Evolutionary conservation across 108 stramenopile species (phyloP).

Genomic region (Discostella pseudostelligera): DNA sequence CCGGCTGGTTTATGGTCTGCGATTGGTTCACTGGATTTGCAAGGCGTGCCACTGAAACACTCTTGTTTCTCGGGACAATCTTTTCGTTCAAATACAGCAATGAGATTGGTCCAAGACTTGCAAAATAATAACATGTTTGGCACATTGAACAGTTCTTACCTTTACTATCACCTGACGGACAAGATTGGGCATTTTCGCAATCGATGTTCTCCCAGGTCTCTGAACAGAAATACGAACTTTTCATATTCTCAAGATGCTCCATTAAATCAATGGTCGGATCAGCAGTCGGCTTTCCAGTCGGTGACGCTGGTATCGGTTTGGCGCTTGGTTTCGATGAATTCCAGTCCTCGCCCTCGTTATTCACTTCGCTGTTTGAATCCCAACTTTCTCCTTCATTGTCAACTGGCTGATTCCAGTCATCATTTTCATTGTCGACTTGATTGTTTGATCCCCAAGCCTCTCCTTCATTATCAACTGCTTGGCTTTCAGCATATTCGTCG

Average conservation of each 20-base stretch:
- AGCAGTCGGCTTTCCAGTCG: conserved; percentile 19
- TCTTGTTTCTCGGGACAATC: conserved; percentile 37
- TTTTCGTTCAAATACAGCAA: background rate
- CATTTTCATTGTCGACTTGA: conserved; percentile 14
- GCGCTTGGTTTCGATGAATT: conserved; percentile 2
- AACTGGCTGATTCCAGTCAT: conserved; percentile 26
- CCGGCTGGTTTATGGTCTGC: conserved; percentile 6
- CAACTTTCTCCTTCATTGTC: conserved; percentile 44
- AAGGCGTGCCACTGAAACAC: conserved; percentile 42
- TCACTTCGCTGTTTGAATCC: conserved; percentile 19
- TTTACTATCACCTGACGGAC: conserved; percentile 36
- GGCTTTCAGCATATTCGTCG: conserved; percentile 9
- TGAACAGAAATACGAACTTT: conserved; percentile 23
- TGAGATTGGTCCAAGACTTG: background rate
- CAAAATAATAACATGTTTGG: background rate
- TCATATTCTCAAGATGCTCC: conserved; percentile 31
- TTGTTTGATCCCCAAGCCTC: conserved; percentile 10
- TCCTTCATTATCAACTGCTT: conserved; percentile 17
- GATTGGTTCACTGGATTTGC: conserved; percentile 7
- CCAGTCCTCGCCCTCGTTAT: conserved; percentile 44
- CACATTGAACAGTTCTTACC: conserved; percentile 6
- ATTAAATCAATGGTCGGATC: conserved; percentile 46
- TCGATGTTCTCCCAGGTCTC: conserved; percentile 42
- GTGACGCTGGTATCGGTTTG: conserved; percentile 27
- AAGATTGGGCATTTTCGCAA: conserved; percentile 36